Conservation (phyloP, 2,329 filamentous ascomycete species). For the Chrysoporthe austroafricana region DNA sequence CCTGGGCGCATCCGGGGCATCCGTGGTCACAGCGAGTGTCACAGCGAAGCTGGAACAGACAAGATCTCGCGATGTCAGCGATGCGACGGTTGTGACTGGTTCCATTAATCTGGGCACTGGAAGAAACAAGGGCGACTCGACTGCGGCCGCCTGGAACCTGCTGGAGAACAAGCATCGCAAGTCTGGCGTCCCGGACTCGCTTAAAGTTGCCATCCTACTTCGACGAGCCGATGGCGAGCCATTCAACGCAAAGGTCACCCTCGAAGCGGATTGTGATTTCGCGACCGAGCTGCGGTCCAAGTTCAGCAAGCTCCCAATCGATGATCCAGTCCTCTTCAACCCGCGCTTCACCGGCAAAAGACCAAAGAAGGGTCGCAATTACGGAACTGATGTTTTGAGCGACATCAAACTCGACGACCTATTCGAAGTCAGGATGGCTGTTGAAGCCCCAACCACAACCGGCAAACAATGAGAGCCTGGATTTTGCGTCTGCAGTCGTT, state of each 20-base stretch:
- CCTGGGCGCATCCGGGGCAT: neutral
- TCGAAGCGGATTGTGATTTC: slow-evolving; percentile 6
- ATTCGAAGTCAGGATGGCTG: slow-evolving; percentile 1
- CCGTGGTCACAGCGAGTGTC: neutral
- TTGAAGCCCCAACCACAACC: neutral
- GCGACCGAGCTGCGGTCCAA: neutral
- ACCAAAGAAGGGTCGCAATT: neutral
- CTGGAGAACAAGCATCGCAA: slow-evolving; percentile 8
- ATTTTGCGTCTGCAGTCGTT: neutral
- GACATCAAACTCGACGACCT: neutral
- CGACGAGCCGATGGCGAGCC: neutral
- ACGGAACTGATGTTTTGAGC: neutral
- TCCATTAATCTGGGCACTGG: slow-evolving; percentile 7
- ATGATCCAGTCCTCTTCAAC: slow-evolving; percentile 13
- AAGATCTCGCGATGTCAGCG: neutral
- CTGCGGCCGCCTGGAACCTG: slow-evolving; percentile 4
- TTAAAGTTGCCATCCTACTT: slow-evolving; percentile 8
- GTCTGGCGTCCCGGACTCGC: neutral
- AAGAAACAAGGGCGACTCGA: slow-evolving; percentile 12
- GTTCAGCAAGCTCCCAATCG: neutral
- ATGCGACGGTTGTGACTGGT: neutral
- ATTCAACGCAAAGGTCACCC: slow-evolving; percentile 5
- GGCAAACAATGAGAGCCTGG: too few species aligned
- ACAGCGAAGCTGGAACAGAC: neutral
- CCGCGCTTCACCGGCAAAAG: neutral